Percentiles rank a stretch among this genome's conserved stretches.
Evolutionary conservation across 352 stramenopile genomes (phyloP).

Genomic region (Blastocystis sp.): DNA sequence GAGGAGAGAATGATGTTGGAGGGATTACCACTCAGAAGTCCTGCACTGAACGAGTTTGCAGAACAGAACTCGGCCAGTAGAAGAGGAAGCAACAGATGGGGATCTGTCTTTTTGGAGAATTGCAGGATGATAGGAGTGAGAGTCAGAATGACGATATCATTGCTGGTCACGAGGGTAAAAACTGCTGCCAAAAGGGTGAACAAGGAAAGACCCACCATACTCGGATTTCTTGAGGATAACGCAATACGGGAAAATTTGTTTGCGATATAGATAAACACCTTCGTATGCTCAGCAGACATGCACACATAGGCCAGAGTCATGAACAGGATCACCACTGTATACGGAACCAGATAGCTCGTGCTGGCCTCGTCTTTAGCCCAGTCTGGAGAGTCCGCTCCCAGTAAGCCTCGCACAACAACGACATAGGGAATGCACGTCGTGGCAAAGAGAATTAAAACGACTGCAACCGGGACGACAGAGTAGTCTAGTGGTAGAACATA

Average conservation of each 20-base stretch:
- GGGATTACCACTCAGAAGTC: slow-evolving; percentile 51
- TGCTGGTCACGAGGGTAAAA: slow-evolving; percentile 50
- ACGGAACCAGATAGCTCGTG: slow-evolving; percentile 47
- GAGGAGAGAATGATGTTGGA: slow-evolving; percentile 60
- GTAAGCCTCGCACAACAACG: slow-evolving; percentile 31
- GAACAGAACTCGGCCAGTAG: slow-evolving; percentile 47
- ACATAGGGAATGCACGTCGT: slow-evolving; percentile 29
- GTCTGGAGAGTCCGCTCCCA: slow-evolving; percentile 5
- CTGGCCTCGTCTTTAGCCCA: slow-evolving; percentile 9
- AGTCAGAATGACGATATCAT: slow-evolving; percentile 57
- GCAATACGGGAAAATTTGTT: slow-evolving; percentile 56
- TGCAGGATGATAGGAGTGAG: slow-evolving; percentile 58
- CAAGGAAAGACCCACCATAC: slow-evolving; percentile 43
- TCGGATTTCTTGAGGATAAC: slow-evolving; percentile 16
- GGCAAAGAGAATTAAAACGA: slow-evolving; percentile 3
- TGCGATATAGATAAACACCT: slow-evolving; percentile 45
- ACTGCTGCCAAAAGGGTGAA: slow-evolving; percentile 44
- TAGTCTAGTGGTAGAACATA: background rate
- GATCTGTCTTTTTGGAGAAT: slow-evolving; percentile 42
- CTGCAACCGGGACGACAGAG: background rate
- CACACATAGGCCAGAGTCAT: slow-evolving; percentile 57
- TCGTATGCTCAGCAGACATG: slow-evolving; percentile 44
- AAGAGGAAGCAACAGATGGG: slow-evolving; percentile 6
- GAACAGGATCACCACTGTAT: slow-evolving; percentile 53
- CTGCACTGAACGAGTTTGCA: slow-evolving; percentile 53